Percentiles rank a stretch among this genome's conserved stretches.
These are phyloP conservation scores for Yamadazyma endophytica DNA, from an alignment of 805 yeast species.

Conservation along the genomic window DNA sequence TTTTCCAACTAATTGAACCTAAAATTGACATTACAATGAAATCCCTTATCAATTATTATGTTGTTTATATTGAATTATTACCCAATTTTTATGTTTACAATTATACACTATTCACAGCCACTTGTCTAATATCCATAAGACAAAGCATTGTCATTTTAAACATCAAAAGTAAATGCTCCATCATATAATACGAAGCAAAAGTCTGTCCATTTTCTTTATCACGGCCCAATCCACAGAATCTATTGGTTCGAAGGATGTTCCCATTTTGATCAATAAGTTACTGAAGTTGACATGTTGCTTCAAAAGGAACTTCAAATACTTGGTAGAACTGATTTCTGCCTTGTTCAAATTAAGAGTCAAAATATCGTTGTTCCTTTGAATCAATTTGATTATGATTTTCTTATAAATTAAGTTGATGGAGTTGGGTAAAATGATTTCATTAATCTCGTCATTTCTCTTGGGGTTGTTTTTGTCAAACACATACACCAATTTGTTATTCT, in stretches of 20 bases:
- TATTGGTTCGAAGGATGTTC: conserved; percentile 22
- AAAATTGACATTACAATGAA: too few relatives aligned
- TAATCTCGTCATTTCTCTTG: conserved; percentile 14
- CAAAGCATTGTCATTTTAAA: too few relatives aligned
- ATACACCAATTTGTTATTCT: conserved; percentile 4
- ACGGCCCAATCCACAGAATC: conserved; percentile 18
- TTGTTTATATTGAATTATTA: too few relatives aligned
- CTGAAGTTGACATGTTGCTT: conserved; percentile 21
- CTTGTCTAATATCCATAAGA: too few relatives aligned
- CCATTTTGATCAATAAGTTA: conserved; percentile 22
- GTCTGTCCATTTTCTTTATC: conserved; percentile 3
- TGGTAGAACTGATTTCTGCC: conserved; percentile 15
- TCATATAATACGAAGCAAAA: too few relatives aligned
- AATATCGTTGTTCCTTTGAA: conserved; percentile 22
- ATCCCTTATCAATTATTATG: too few relatives aligned
- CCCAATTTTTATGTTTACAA: too few relatives aligned
- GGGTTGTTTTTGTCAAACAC: conserved; percentile 3
- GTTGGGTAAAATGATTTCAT: conserved; percentile 15
- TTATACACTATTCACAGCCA: too few relatives aligned
- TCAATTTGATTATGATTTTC: conserved; percentile 15
- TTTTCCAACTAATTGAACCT: too few relatives aligned
- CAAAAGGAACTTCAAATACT: conserved; percentile 23
- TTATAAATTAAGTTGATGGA: conserved; percentile 16
- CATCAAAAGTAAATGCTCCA: too few relatives aligned
- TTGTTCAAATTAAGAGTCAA: conserved; percentile 22